Evolutionary conservation across 2,329 filamentous ascomycete species (phyloP).

Genomic region (Ascochyta pisi): DNA sequence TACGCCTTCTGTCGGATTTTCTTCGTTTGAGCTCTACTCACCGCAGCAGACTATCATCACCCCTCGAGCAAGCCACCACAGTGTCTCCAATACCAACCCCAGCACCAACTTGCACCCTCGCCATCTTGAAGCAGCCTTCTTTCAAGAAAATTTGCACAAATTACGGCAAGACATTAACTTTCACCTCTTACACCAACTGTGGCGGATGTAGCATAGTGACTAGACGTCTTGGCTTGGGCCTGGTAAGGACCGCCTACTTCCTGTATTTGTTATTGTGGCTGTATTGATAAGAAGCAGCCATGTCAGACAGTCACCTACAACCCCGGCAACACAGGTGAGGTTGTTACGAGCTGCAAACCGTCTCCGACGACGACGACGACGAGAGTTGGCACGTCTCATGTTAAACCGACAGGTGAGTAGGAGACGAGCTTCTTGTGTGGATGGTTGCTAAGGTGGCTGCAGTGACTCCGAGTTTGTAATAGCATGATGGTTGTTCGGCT

Average conservation of each 20-base stretch:
- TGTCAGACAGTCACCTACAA: conserved; percentile 28
- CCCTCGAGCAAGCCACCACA: background rate
- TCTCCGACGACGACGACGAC: background rate
- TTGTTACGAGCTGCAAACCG: conserved; percentile 12
- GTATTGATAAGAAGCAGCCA: conserved; percentile 22
- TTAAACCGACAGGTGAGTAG: background rate
- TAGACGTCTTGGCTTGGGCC: conserved; percentile 28
- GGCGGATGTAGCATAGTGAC: conserved; percentile 33
- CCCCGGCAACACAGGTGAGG: conserved; percentile 14
- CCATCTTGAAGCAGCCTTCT: conserved; percentile 26
- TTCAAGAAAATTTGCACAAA: conserved; percentile 33
- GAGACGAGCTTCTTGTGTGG: background rate
- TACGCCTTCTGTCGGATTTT: background rate
- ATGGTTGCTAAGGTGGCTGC: no score
- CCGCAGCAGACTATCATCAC: background rate
- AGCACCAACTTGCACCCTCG: conserved; percentile 25
- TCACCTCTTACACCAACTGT: conserved; percentile 38
- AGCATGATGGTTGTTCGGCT: no score
- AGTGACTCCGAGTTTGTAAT: conserved; percentile 2
- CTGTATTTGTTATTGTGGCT: background rate
- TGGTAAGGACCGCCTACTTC: conserved; percentile 22
- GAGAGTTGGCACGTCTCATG: background rate
- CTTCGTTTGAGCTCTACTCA: background rate
- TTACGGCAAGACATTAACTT: conserved; percentile 29
- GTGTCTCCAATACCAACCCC: background rate